Evolutionary conservation across 108 stramenopile species (phyloP).

Genomic region (Pseudonitzschia pungens): DNA sequence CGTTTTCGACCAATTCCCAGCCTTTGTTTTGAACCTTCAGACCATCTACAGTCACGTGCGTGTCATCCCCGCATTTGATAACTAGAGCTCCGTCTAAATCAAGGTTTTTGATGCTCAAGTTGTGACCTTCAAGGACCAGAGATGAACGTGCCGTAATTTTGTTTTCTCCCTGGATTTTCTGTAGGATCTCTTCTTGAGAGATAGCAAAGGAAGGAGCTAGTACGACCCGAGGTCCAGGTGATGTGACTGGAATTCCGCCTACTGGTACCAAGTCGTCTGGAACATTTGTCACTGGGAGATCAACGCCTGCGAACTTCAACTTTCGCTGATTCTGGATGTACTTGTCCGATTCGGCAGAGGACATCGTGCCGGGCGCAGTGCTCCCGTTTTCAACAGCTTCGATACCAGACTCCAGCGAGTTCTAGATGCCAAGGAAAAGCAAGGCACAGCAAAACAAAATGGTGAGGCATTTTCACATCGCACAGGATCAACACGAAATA

Average conservation of each 20-base stretch:
- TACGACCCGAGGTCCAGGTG: slow-evolving; percentile 77
- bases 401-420: slow-evolving; percentile 86
- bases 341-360: slow-evolving; percentile 83
- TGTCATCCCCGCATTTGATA: slow-evolving; percentile 64
- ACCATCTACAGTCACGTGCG: slow-evolving; percentile 73
- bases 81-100: slow-evolving; percentile 85
- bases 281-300: slow-evolving; percentile 49
- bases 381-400: slow-evolving; percentile 77
- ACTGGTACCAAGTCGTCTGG: slow-evolving; percentile 68
- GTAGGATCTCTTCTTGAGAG: slow-evolving; percentile 69
- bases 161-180: slow-evolving; percentile 64
- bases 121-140: slow-evolving; percentile 76
- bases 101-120: slow-evolving; percentile 70
- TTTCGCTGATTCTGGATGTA: slow-evolving; percentile 89
- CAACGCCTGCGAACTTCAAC: slow-evolving; percentile 72
- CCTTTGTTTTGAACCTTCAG: slow-evolving; percentile 77
- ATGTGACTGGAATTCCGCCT: slow-evolving; percentile 77
- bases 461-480: neutral
- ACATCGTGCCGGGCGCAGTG: slow-evolving; percentile 85
- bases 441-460: neutral
- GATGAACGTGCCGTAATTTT: slow-evolving; percentile 68
- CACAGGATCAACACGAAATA: neutral
- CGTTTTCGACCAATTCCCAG: slow-evolving; percentile 68
- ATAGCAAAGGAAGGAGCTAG: slow-evolving; percentile 79
- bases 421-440: slow-evolving; percentile 38